phyloP scores from a whole-genome alignment of 345 rosid species.

The Eucalyptus guilfoylei region DNA sequence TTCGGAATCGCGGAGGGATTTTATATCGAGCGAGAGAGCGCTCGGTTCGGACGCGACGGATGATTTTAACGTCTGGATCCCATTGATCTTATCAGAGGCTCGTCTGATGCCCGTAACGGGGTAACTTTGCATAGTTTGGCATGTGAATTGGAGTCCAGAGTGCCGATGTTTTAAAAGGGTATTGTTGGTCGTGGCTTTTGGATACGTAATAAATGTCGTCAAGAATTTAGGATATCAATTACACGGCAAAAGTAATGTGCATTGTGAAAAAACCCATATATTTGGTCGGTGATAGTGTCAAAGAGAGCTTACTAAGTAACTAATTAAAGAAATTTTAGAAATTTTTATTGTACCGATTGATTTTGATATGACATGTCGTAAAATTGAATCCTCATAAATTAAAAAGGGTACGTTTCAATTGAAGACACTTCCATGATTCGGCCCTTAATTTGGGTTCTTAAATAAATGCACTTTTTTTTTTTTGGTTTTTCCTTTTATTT shows the following conservation, averaged over 20 bases:
- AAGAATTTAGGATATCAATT: background rate
- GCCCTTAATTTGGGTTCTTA: background rate
- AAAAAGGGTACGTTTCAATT: background rate
- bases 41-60: background rate
- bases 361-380: fast-evolving
- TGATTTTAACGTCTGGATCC: background rate
- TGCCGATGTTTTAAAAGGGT: background rate
- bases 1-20: background rate
- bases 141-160: background rate
- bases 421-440: background rate
- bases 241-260: background rate
- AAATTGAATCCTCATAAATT: background rate
- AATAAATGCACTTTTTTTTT: background rate
- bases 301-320: background rate
- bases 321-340: background rate
- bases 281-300: fast-evolving
- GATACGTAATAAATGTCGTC: background rate
- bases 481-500: background rate
- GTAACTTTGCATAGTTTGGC: background rate
- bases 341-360: fast-evolving
- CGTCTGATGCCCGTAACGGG: too few relatives aligned
- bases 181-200: background rate
- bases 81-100: too few relatives aligned
- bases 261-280: background rate
- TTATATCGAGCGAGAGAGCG: background rate